Evolutionary conservation across 768 basidiomycete species (phyloP).

Genomic region (Pisolithus marmoratus): DNA sequence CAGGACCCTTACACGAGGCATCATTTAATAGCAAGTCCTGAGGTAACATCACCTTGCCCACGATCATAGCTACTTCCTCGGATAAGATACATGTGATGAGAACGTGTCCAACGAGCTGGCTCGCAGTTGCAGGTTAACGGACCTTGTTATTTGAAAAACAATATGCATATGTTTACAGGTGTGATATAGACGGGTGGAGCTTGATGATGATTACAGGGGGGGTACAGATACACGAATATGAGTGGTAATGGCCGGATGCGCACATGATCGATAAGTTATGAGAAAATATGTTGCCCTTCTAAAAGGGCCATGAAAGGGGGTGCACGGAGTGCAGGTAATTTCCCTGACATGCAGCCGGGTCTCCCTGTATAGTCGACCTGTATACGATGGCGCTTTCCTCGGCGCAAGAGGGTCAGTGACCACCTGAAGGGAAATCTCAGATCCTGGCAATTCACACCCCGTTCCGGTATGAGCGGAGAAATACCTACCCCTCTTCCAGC

Average conservation of each 20-base stretch:
- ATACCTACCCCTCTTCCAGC: constrained; percentile 57
- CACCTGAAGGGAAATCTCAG: constrained; percentile 39
- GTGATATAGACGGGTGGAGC: constrained; percentile 15
- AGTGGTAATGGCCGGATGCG: constrained; percentile 11
- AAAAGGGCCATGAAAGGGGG: constrained; percentile 70
- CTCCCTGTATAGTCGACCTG: constrained; percentile 67
- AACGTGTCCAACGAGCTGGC: constrained; percentile 17
- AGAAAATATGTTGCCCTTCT: constrained; percentile 29
- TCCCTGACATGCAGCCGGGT: constrained; percentile 52
- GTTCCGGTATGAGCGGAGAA: constrained; percentile 1
- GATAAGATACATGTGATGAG: constrained; percentile 29
- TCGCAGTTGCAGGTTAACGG: constrained; percentile 18
- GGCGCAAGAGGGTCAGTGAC: constrained; percentile 60
- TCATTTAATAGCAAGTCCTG: constrained; percentile 20
- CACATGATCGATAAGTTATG: constrained; percentile 27
- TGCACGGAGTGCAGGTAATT: constrained; percentile 37
- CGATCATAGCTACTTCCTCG: constrained; percentile 16
- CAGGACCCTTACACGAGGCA: constrained; percentile 22
- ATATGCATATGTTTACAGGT: constrained; percentile 12
- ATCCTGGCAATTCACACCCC: neutral
- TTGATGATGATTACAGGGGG: constrained; percentile 18
- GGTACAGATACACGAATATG: constrained; percentile 27
- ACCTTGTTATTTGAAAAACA: constrained; percentile 11
- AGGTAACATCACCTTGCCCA: constrained; percentile 28
- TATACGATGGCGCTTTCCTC: constrained; percentile 55